A percentile compares a stretch with the other conserved stretches of the same genome.
Conservation (phyloP, 228 moss, liverwort and hornwort genomes). For the Sphagnum fallax region DNA sequence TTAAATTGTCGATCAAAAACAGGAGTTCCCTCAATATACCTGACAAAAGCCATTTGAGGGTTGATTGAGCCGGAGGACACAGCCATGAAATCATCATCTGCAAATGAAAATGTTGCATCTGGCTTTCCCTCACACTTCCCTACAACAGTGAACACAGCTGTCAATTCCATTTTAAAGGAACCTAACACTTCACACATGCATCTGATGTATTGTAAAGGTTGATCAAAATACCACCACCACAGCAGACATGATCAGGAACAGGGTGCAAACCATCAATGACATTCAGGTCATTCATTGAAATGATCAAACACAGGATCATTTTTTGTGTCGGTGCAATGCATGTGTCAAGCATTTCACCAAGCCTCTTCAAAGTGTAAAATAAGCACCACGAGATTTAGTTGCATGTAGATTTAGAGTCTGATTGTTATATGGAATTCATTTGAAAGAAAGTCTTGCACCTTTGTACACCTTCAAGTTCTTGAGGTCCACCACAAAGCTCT, state of each 20-base stretch:
- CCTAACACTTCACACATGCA: not conserved
- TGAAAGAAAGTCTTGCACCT: conserved; percentile 28
- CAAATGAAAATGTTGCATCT: conserved; percentile 94
- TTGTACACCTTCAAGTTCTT: conserved; percentile 86
- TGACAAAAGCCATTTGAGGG: conserved; percentile 86
- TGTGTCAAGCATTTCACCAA: too few species aligned
- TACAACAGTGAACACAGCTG: conserved; percentile 19
- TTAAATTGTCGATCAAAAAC: too few species aligned
- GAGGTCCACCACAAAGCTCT: conserved; percentile 82
- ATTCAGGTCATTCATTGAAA: too few species aligned
- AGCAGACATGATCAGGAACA: too few species aligned
- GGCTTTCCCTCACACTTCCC: conserved; percentile 74
- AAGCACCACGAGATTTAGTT: too few species aligned
- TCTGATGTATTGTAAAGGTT: not conserved
- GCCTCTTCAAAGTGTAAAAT: too few species aligned
- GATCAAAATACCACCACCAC: too few species aligned
- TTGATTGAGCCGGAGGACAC: conserved; percentile 71
- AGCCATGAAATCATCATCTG: conserved; percentile 67
- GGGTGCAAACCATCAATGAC: too few species aligned
- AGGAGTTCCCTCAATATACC: conserved; percentile 14
- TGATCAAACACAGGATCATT: too few species aligned
- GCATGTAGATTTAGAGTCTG: too few species aligned
- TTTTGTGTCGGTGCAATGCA: too few species aligned
- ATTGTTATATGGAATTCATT: too few species aligned
- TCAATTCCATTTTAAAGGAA: not conserved